These are phyloP conservation scores for Discostella pseudostelligera DNA, from an alignment of 108 stramenopile species.

Conservation along the genomic window DNA sequence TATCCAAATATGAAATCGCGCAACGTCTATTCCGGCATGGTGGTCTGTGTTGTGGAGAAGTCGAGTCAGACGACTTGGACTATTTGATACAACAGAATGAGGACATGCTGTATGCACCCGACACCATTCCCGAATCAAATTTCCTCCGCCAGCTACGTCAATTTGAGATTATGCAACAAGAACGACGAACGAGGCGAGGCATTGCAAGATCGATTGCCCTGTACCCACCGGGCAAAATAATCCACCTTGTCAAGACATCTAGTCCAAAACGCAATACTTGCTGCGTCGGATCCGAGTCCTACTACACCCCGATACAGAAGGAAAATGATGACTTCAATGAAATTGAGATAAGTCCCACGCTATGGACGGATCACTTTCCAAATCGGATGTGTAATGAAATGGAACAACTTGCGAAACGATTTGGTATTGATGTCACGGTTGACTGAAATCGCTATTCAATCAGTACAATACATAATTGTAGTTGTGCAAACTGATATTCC, in stretches of 20 bases:
- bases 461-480: too few species aligned
- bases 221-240: slow-evolving; percentile 82
- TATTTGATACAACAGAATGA: slow-evolving; percentile 55
- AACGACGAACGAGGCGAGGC: slow-evolving; percentile 64
- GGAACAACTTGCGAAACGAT: slow-evolving; percentile 50
- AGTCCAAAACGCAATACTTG: too few species aligned
- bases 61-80: slow-evolving; percentile 50
- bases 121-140: slow-evolving; percentile 54
- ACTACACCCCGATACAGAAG: slow-evolving; percentile 78
- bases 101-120: slow-evolving; percentile 52
- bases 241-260: slow-evolving; percentile 79
- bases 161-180: slow-evolving; percentile 65
- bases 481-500: too few species aligned
- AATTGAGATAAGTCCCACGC: slow-evolving; percentile 82
- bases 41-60: slow-evolving; percentile 22
- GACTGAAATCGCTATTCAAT: background rate
- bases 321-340: slow-evolving; percentile 85
- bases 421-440: slow-evolving; percentile 32
- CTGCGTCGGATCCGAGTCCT: slow-evolving; percentile 48
- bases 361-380: slow-evolving; percentile 90
- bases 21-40: slow-evolving; percentile 46
- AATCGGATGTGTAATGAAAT: slow-evolving; percentile 72
- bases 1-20: slow-evolving; percentile 75
- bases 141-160: slow-evolving; percentile 69
- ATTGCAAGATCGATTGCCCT: slow-evolving; percentile 44